Base-by-base conservation (phyloP, 2,329 filamentous ascomycete species). In the Arthrobotrys iridis region DNA sequence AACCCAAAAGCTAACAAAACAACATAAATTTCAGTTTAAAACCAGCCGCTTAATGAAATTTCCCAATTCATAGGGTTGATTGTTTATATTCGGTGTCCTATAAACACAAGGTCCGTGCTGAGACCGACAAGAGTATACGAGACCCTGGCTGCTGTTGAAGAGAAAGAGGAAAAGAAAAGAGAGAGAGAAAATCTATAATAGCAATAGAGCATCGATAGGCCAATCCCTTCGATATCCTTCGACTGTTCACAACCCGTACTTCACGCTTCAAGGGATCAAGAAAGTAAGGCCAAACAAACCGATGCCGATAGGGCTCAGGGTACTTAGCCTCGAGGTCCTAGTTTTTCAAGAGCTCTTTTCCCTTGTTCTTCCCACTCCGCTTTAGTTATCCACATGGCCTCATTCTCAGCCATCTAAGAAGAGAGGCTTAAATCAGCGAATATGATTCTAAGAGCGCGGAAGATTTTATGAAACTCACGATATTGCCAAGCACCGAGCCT, bases 311-410 rank as follows among this genome's bases (percentile, higher is more conserved):
- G 48, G 26, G n/a, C 22, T 10, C 11, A 20, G 28, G 22, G 11
- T n/a, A 4, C 15, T 18, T 59, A 71, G 18, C 66, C 66, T 88
- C 94, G 90, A 58, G 93, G 92, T 11, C 95, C 95, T 80, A 99
- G 86, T 86, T 98, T 99, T 85, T 96, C 92, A 81, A 99, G 84
- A 75, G 91, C 90, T 70, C 91, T 87, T 37, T 91, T 82, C 40
- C 95, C 95, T 82, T 97, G 91, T 84, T 99, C 95, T 81, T 95
- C 88, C 95, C 95, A 99, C 84, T 99, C 95, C 81, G 91, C 87
- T 86, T 97, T 97, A 79, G 91, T 91, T 81, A 99, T 93, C 95
- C 95, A 99, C 95, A 98, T 98, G 82, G 90, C 91, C 83, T 97
- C 93, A 85, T 97, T 98, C 84, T 98, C 93, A 48, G 95, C 93